Base-by-base conservation (phyloP, 495 filamentous ascomycete genomes). In the Annulohypoxylon maeteangense region DNA sequence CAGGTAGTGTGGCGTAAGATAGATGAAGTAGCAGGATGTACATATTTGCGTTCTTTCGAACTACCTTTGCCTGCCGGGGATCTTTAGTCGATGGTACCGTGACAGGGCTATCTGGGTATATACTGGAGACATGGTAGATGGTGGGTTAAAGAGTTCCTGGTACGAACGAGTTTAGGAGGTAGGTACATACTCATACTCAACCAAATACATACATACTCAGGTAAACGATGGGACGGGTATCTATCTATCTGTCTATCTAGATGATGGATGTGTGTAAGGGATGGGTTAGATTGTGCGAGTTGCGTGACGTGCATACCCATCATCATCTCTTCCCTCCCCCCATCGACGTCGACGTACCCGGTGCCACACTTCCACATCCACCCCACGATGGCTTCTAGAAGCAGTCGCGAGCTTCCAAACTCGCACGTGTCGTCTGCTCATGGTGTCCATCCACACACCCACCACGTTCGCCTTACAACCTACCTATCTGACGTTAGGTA, bases 331-430 rank as follows among this genome's bases (percentile, higher is more conserved):
- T 16, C 45, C 20, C 18, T 4, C 45, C 18, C 11, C 6, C 38
- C 8, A 7, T 22, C 44, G 7, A 22, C 44, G 3, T 55, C 34
- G 10, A 27, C 38, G 2, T 48, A 47, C 51, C 42, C 38, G 53
- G 22, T 51, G 18, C 27, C 3, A 4, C 23, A 53, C 23, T 18
- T 18, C 22, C 20, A 53, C 23, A 27, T 18, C 22, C 20, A 29
- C 47, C 12, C 47, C 23, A 29, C 32, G 29, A 36, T 50, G 45
- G 16, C 54, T 66, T 66, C 63, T 66, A 59, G 63, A 66, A 66
- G 54, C 18, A 40, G 63, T 23, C 36, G 32, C 34, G 31, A 51
- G 23, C 40, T 65, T 65, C 62, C 31, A 58, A 11, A 44, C 23
- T 36, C 16, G 31, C 27, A 57, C 34, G 27, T 48, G 57, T 40